phyloP scores from a whole-genome alignment of 352 stramenopile genomes.

The Saprolegnia parasitica region DNA sequence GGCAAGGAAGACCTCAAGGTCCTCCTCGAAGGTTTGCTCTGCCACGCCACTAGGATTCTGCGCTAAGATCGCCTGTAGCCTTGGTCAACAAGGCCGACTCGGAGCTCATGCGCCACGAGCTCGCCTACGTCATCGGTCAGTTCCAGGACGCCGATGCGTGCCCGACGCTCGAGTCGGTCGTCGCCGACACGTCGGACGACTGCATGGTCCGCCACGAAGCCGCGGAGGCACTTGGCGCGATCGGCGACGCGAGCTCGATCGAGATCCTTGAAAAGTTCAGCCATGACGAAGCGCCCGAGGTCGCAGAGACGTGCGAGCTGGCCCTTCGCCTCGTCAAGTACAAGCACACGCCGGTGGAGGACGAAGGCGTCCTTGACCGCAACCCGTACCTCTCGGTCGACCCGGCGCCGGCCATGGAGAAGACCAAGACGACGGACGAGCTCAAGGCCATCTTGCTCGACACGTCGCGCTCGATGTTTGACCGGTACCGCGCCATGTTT shows the following conservation, averaged over 20 bases:
- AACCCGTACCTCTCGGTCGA: conserved; percentile 95
- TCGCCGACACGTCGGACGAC: conserved; percentile 86
- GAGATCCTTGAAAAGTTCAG: conserved; percentile 81
- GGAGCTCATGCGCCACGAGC: conserved; percentile 96
- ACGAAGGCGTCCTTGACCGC: conserved; percentile 60
- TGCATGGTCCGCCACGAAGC: conserved; percentile 91
- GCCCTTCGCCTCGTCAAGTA: conserved; percentile 91
- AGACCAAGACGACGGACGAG: conserved; percentile 58
- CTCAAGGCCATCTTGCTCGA: conserved; percentile 89
- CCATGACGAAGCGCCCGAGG: conserved; percentile 77
- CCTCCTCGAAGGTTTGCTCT: conserved; percentile 46
- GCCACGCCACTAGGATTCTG: not conserved
- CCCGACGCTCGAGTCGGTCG: conserved; percentile 63
- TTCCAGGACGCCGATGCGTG: conserved; percentile 89
- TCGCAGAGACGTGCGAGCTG: conserved; percentile 94
- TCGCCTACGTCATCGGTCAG: conserved; percentile 98
- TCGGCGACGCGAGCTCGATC: conserved; percentile 82
- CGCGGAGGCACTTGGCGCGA: conserved; percentile 96
- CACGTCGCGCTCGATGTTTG: conserved; percentile 81
- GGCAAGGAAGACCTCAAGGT: conserved; percentile 69
- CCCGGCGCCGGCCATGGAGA: conserved; percentile 86
- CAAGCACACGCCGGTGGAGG: conserved; percentile 44
- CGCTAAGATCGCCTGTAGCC: conserved; percentile 35
- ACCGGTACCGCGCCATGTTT: conserved; percentile 97
- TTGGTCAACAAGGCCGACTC: conserved; percentile 84